phyloP scores from a whole-genome alignment of 2,329 filamentous ascomycete genomes.

The Pyrenophora seminiperda region DNA sequence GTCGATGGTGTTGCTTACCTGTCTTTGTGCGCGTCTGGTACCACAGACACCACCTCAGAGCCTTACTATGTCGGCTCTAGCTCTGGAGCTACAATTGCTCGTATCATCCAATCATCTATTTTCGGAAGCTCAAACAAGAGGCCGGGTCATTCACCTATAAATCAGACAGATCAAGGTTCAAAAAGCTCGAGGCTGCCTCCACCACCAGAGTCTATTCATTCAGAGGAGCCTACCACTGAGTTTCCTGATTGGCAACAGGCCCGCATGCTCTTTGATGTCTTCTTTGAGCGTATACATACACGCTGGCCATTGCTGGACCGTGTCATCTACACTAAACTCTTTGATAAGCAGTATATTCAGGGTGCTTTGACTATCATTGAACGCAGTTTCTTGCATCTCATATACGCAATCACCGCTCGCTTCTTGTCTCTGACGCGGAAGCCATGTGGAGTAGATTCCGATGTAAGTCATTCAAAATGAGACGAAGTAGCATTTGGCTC shows the following conservation, averaged over 20 bases:
- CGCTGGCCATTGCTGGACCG: conserved; percentile 35
- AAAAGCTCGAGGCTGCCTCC: conserved; percentile 3
- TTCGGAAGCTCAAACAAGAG: conserved; percentile 19
- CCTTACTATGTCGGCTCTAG: conserved; percentile 38
- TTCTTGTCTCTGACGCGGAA: conserved; percentile 35
- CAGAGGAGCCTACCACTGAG: background rate
- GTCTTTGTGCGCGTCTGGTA: conserved; percentile 35
- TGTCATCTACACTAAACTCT: conserved; percentile 28
- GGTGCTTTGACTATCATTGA: conserved; percentile 28
- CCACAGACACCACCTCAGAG: conserved; percentile 28
- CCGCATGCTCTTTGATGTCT: conserved; percentile 30
- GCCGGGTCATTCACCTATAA: background rate
- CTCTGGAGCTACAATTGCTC: conserved; percentile 37
- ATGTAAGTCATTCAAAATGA: conserved; percentile 8
- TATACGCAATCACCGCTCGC: conserved; percentile 36
- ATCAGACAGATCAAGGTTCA: background rate
- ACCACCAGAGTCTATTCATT: conserved; percentile 8
- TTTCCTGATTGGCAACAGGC: conserved; percentile 24
- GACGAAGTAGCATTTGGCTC: background rate
- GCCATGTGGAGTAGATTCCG: conserved; percentile 31
- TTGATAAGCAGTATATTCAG: conserved; percentile 27
- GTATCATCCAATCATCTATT: conserved; percentile 34
- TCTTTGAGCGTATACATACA: conserved; percentile 35
- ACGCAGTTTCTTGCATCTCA: conserved; percentile 30
- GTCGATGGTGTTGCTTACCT: conserved; percentile 37